Conservation (phyloP, 495 filamentous ascomycete genomes). For the Neurospora intermedia region DNA sequence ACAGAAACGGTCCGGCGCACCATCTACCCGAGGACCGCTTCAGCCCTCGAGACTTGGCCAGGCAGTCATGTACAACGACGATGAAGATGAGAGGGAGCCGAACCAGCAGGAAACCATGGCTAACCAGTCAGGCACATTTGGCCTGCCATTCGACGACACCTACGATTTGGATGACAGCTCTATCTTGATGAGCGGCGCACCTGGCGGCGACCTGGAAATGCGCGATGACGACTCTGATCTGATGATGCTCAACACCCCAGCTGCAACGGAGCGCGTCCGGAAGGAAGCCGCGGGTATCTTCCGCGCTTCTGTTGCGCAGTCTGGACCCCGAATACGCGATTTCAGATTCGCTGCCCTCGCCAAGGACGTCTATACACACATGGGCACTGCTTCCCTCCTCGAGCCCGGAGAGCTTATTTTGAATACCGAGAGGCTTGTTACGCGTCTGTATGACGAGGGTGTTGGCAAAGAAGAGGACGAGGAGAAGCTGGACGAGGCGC, state of each 20-base stretch:
- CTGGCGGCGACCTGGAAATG: conserved; percentile 2
- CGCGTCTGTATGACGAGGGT: conserved; percentile 46
- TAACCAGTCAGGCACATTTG: conserved; percentile 21
- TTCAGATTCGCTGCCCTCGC: conserved; percentile 36
- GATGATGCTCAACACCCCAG: conserved; percentile 35
- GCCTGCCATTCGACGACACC: conserved; percentile 20
- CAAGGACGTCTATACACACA: conserved; percentile 38
- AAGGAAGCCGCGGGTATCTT: conserved; percentile 35
- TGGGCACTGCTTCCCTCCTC: conserved; percentile 30
- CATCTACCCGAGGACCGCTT: conserved; percentile 18
- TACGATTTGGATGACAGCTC: conserved; percentile 22
- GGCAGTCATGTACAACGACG: conserved; percentile 23
- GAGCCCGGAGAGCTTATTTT: conserved; percentile 46
- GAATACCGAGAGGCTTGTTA: conserved; percentile 42
- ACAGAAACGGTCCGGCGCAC: conserved; percentile 18
- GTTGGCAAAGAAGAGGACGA: conserved; percentile 41
- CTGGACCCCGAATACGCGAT: conserved; percentile 22
- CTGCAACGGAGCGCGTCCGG: conserved; percentile 34
- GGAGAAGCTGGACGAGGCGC: conserved; percentile 40
- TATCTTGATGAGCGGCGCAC: conserved; percentile 17
- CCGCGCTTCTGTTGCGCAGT: conserved; percentile 31
- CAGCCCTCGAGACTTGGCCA: conserved; percentile 26
- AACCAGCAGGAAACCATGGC: conserved; percentile 25
- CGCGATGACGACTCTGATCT: conserved; percentile 31
- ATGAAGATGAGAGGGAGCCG: conserved; percentile 17